Conservation (phyloP, 805 yeast genomes). For the Lachancea sp. region DNA sequence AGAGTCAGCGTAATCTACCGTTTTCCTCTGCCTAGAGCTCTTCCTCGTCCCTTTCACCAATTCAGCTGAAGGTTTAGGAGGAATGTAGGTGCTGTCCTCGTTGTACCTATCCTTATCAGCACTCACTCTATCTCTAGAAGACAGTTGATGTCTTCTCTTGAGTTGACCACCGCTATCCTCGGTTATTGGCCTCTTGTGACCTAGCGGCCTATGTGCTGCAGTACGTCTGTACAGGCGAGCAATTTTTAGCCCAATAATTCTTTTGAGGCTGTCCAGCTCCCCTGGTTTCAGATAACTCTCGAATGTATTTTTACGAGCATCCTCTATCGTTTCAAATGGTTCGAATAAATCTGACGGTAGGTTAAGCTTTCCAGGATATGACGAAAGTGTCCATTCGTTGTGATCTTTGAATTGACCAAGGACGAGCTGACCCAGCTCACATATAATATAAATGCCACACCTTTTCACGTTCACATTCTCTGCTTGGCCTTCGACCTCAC, state of each 20-base stretch:
- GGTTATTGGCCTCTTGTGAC: constrained; percentile 25
- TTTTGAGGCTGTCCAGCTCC: constrained; percentile 35
- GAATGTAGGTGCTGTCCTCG: constrained; percentile 5
- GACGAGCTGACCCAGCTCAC: constrained; percentile 67
- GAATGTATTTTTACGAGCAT: constrained; percentile 51
- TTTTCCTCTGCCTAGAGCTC: constrained; percentile 35
- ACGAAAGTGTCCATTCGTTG: constrained; percentile 62
- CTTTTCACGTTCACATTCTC: constrained; percentile 20
- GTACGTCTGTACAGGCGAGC: constrained; percentile 25
- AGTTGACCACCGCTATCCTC: constrained; percentile 20
- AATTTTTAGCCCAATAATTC: constrained; percentile 32
- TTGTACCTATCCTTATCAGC: constrained; percentile 16
- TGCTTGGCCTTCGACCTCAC: constrained; percentile 4
- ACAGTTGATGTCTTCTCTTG: constrained; percentile 10
- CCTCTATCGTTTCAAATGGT: constrained; percentile 51
- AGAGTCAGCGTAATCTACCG: constrained; percentile 32
- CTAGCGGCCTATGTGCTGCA: constrained; percentile 29
- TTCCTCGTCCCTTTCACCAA: constrained; percentile 33
- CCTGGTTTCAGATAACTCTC: constrained; percentile 50
- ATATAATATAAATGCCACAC: constrained; percentile 50
- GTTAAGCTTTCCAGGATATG: constrained; percentile 76
- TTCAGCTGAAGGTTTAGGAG: constrained; percentile 7
- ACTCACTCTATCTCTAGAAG: constrained; percentile 10
- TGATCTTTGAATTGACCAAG: constrained; percentile 51
- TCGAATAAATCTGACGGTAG: constrained; percentile 64